phyloP scores from a whole-genome alignment of 2,329 filamentous ascomycete genomes.

The Penicillium sp. region DNA sequence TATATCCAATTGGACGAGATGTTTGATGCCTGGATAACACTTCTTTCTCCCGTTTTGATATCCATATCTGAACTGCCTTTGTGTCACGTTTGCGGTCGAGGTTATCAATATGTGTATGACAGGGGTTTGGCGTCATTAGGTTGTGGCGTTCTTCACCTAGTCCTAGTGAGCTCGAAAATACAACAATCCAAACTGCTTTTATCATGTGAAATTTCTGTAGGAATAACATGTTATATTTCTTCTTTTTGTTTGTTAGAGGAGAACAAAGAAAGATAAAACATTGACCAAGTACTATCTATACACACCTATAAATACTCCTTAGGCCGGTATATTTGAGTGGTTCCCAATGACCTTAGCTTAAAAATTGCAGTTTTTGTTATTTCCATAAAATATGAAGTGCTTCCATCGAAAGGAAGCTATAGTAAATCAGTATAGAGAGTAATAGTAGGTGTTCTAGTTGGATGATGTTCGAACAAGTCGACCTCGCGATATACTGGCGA shows the following conservation, averaged over 20 bases:
- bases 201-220: not conserved
- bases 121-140: slow-evolving; percentile 1
- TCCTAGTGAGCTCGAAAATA: not conserved
- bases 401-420: not conserved
- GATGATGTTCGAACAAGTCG: not conserved
- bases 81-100: not conserved
- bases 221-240: not conserved
- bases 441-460: too few species aligned
- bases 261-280: not conserved
- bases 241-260: not conserved
- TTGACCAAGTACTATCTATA: not conserved
- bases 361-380: not conserved
- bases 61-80: not conserved
- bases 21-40: not conserved
- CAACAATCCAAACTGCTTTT: not conserved
- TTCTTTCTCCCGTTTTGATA: not conserved
- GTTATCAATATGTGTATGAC: not conserved
- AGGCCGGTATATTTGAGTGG: not conserved
- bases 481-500: not conserved
- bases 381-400: not conserved
- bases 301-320: too few species aligned
- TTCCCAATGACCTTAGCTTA: not conserved
- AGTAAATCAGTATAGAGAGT: not conserved
- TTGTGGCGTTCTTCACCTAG: not conserved
- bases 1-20: not conserved